phyloP scores from a whole-genome alignment of 1,284 basidiomycete species.

The Puccinia polysora region DNA sequence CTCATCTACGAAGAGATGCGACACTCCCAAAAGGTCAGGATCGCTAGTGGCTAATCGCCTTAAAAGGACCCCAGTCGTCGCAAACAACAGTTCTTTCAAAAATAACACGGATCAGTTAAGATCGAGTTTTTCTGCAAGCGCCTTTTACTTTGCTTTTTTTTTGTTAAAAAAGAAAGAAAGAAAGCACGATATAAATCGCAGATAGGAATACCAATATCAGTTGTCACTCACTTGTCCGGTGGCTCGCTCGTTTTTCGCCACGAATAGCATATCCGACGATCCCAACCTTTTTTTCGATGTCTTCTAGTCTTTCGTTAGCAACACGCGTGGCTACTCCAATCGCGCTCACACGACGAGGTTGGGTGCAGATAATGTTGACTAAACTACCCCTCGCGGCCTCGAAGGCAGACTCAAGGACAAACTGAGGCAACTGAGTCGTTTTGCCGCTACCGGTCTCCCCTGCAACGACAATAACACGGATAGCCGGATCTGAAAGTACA shows the following conservation, averaged over 20 bases:
- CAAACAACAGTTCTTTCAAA: slow-evolving; percentile 65
- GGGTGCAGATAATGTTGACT: slow-evolving; percentile 78
- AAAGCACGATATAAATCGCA: too few relatives aligned
- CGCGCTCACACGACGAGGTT: slow-evolving; percentile 82
- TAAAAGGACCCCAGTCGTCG: slow-evolving; percentile 86
- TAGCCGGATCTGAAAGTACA: slow-evolving; percentile 57
- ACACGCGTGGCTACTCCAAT: slow-evolving; percentile 84
- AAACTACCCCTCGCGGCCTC: slow-evolving; percentile 61
- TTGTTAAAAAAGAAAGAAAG: not conserved
- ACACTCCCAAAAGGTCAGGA: slow-evolving; percentile 66
- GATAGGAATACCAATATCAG: too few relatives aligned
- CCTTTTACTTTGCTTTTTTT: too few relatives aligned
- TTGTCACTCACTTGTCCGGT: slow-evolving; percentile 58
- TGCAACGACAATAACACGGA: slow-evolving; percentile 72
- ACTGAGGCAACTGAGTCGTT: slow-evolving; percentile 75
- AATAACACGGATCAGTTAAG: too few relatives aligned
- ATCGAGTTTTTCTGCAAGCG: not conserved
- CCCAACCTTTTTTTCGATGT: slow-evolving; percentile 58
- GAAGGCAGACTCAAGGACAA: slow-evolving; percentile 76
- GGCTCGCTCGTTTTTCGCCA: slow-evolving; percentile 71
- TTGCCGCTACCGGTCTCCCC: slow-evolving; percentile 85
- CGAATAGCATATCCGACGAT: slow-evolving; percentile 85
- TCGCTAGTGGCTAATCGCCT: slow-evolving; percentile 69
- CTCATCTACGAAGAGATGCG: slow-evolving; percentile 87
- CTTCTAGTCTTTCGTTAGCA: slow-evolving; percentile 74